Conservation (phyloP, 1,139 yeast species). For the Taiozyma onychis region DNA sequence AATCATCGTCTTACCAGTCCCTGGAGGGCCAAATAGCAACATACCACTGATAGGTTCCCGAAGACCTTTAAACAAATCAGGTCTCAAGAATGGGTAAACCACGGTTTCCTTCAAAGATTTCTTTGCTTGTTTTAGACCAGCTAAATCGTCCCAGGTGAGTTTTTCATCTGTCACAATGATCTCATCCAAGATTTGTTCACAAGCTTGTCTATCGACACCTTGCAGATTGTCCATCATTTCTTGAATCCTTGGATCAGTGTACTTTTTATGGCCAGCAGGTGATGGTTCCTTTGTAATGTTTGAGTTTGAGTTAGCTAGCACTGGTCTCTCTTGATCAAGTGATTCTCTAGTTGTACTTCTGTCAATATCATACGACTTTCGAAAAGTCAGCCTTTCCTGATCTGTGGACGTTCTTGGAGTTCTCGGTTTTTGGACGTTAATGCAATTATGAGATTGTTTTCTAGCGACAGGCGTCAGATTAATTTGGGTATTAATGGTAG, state of each 20-base stretch:
- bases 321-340: background rate
- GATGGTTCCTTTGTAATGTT: background rate
- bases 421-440: background rate
- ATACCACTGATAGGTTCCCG: constrained; percentile 62
- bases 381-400: background rate
- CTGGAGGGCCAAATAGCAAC: constrained; percentile 59
- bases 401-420: background rate
- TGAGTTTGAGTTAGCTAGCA: background rate
- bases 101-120: constrained; percentile 58
- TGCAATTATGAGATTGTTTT: background rate
- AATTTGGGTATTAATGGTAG: constrained; percentile 21
- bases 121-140: constrained; percentile 53
- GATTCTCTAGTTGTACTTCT: background rate
- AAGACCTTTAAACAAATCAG: constrained; percentile 54
- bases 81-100: constrained; percentile 60
- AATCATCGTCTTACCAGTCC: constrained; percentile 47
- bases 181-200: constrained; percentile 38
- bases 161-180: constrained; percentile 54
- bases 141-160: constrained; percentile 60
- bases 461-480: constrained; percentile 16
- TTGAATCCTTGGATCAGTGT: constrained; percentile 16
- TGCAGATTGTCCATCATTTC: constrained; percentile 21
- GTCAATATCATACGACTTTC: background rate
- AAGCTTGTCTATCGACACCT: constrained; percentile 41
- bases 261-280: constrained; percentile 2